Evolutionary conservation across 768 basidiomycete genomes (phyloP).

Genomic region (Xerocomus brunneocitrinus): DNA sequence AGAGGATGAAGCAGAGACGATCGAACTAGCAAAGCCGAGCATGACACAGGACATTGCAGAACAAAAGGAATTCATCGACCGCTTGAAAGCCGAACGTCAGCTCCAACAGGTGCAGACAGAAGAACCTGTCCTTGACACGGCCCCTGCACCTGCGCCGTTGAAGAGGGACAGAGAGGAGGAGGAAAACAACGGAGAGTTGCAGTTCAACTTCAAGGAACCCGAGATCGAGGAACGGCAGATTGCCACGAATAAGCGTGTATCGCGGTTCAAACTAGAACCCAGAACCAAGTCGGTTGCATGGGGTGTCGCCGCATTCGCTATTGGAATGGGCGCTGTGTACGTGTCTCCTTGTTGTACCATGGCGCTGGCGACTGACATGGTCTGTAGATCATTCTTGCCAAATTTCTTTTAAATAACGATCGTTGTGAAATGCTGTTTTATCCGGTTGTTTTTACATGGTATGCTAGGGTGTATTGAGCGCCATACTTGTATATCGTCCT

Average conservation of each 20-base stretch:
- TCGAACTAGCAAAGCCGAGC: constrained; percentile 57
- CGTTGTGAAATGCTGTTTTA: constrained; percentile 11
- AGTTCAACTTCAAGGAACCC: constrained; percentile 68
- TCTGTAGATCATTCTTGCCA: constrained; percentile 52
- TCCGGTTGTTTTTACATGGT: constrained; percentile 6
- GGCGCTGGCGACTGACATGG: background rate
- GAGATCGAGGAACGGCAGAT: constrained; percentile 55
- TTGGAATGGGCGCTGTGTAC: constrained; percentile 78
- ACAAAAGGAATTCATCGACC: constrained; percentile 71
- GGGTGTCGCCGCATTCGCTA: constrained; percentile 80
- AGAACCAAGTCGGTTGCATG: constrained; percentile 74
- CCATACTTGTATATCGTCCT: constrained; percentile 15
- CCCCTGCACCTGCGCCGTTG: constrained; percentile 28
- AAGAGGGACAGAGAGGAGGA: constrained; percentile 49
- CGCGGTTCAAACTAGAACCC: constrained; percentile 54
- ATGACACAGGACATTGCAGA: constrained; percentile 71
- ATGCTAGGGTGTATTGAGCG: constrained; percentile 20
- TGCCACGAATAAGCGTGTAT: constrained; percentile 60
- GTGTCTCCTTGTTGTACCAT: constrained; percentile 27
- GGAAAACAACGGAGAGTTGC: constrained; percentile 43
- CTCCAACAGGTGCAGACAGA: constrained; percentile 24
- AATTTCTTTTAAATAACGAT: constrained; percentile 46
- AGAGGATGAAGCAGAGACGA: constrained; percentile 57
- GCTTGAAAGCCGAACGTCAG: constrained; percentile 62
- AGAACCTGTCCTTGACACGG: constrained; percentile 5